phyloP scores from a whole-genome alignment of 768 basidiomycete species.

The Rhodotorula kratochvilovae region DNA sequence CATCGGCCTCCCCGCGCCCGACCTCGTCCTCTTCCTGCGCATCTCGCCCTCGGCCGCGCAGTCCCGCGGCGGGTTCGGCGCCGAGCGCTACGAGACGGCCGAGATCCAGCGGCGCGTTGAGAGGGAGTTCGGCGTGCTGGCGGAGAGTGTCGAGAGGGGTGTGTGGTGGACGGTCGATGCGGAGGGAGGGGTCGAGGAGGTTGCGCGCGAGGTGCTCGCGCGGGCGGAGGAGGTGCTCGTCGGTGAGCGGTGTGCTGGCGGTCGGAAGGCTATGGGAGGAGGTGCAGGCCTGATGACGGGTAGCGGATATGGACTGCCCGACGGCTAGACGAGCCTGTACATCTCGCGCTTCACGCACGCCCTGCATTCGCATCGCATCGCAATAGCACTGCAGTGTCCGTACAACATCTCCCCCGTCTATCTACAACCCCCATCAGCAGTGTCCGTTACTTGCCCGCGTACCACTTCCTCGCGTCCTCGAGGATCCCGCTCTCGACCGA shows the following conservation, averaged over 20 bases:
- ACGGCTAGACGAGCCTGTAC: too few relatives aligned
- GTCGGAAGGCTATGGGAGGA: conserved; percentile 26
- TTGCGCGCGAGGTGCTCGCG: neutral
- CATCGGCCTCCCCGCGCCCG: conserved; percentile 78
- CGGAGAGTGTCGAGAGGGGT: neutral
- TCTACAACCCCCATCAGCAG: too few relatives aligned
- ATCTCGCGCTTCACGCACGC: too few relatives aligned
- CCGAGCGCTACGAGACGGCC: conserved; percentile 55
- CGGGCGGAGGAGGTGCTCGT: conserved; percentile 5
- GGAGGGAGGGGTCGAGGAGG: conserved; percentile 17
- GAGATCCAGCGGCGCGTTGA: conserved; percentile 47
- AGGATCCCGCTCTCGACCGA: conserved; percentile 46
- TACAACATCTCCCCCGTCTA: neutral
- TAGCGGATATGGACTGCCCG: too few relatives aligned
- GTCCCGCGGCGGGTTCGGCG: conserved; percentile 50
- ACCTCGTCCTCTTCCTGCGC: conserved; percentile 80
- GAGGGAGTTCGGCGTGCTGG: conserved; percentile 16
- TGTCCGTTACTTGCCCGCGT: conserved; percentile 6
- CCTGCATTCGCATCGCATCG: too few relatives aligned
- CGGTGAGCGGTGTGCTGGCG: neutral
- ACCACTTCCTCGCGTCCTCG: conserved; percentile 41
- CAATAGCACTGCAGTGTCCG: neutral
- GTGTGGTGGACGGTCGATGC: conserved; percentile 32
- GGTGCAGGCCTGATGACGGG: too few relatives aligned
- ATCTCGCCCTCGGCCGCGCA: conserved; percentile 66